Conservation (phyloP, 306 rosid genomes). For the Dryas octopetala region DNA sequence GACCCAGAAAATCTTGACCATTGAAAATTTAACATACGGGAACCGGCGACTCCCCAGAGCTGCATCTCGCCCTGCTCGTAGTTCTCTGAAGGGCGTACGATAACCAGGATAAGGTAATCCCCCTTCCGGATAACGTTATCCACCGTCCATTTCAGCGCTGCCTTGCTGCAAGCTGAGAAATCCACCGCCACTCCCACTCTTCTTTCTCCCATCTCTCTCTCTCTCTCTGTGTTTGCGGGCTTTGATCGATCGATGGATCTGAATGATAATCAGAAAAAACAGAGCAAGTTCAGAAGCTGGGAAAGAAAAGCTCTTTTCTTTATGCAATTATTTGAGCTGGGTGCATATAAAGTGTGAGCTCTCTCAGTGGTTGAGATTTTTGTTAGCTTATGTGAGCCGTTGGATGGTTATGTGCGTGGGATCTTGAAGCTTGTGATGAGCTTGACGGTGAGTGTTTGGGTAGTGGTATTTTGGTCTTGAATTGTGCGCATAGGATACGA, state of each 20-base stretch:
- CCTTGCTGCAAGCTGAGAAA: slow-evolving; percentile 76
- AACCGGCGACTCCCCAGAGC: slow-evolving; percentile 77
- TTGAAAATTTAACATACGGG: slow-evolving; percentile 45
- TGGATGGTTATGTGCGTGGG: not conserved
- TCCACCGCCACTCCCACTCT: slow-evolving; percentile 87
- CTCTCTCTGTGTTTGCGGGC: not conserved
- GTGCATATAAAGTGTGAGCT: not conserved
- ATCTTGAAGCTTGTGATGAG: not conserved
- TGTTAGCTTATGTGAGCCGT: not conserved
- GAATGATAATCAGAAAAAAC: not conserved
- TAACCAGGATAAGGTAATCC: slow-evolving; percentile 61
- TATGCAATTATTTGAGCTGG: not conserved
- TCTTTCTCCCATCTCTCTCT: slow-evolving; percentile 29
- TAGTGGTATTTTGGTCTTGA: not conserved
- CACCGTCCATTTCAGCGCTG: slow-evolving; percentile 71
- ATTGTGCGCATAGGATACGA: not conserved
- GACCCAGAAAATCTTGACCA: not conserved
- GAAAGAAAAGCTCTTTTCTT: not conserved
- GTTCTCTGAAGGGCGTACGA: slow-evolving; percentile 37
- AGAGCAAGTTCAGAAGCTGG: slow-evolving; percentile 27
- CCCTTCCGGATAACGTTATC: slow-evolving; percentile 71
- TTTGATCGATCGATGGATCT: not conserved
- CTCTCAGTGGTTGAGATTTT: not conserved
- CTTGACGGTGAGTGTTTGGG: not conserved
- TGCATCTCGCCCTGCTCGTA: slow-evolving; percentile 82